Base-by-base conservation (phyloP, 2,329 filamentous ascomycete species). In the Fusarium clavum region DNA sequence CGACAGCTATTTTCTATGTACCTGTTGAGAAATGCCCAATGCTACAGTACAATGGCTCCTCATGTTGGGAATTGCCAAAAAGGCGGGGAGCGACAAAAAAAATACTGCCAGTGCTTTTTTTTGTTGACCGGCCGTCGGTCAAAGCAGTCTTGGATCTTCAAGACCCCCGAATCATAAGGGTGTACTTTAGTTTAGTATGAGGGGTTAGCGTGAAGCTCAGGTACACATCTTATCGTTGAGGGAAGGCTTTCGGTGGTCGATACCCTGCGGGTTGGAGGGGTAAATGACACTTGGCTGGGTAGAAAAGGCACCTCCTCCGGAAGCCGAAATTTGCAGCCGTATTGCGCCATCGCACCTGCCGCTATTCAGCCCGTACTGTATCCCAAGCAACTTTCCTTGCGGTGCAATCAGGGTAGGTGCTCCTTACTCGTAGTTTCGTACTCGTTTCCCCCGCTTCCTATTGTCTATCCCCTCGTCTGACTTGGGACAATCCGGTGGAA, bases 261-360 rank as follows among this genome's bases (percentile, higher is more conserved):
- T 46, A 47, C 32, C 54, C 47, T 58, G 48, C 46, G 32, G 56
- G 30, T 70, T 70, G 61, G 73, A 75, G 72, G 70, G 72, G 72
- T 62, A 73, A 66, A 71, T 69, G 54, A 53, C 65, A 67, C 69
- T 57, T 62, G 54, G 57, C 59, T 62, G 43, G 53, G 38, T 25
- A 57, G 25, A 62, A 73, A 69, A 69, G 63, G 25, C 30, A 67
- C 64, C 32, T 55, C 49, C 44, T 62, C 47, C 62, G 64, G 64
- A 67, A 67, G 57, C 62, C 62, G 64, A 67, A 52, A 67, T 57
- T 57, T 62, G 45, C 16, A 47, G 48, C 47, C 57, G 60, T 69
- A 75, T 75, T 75, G 73, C 73, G 73, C 73, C 73, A 75, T 75
- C 73, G 72, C 55, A 44, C 61, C 49, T 65, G 41, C 59, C 62